Percentiles rank a stretch among this genome's conserved stretches.
Conservation (phyloP, 2,329 filamentous ascomycete genomes). For the Aspergillus tubingensis region DNA sequence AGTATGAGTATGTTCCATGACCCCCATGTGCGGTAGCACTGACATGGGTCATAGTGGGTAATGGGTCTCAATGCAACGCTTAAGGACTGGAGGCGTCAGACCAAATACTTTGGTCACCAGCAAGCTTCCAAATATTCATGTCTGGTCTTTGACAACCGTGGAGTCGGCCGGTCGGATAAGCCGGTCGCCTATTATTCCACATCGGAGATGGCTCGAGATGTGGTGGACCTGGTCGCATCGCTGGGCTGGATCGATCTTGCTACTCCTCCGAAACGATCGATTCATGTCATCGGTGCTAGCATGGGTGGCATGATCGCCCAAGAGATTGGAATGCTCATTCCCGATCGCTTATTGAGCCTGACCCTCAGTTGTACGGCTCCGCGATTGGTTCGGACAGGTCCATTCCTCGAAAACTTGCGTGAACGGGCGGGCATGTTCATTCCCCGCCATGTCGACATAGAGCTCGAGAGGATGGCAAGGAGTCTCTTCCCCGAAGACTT, state of each 20-base stretch:
- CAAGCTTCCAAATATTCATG: constrained; percentile 68
- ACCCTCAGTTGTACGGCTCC: constrained; percentile 65
- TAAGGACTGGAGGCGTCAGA: constrained; percentile 79
- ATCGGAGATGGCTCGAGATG: constrained; percentile 78
- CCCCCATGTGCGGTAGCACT: not conserved
- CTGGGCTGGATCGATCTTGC: constrained; percentile 63
- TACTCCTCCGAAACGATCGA: constrained; percentile 44
- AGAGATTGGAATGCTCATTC: constrained; percentile 59
- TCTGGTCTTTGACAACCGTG: constrained; percentile 80
- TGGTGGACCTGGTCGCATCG: constrained; percentile 68
- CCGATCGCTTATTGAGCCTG: constrained; percentile 56
- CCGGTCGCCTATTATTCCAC: constrained; percentile 78
- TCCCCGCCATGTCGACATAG: constrained; percentile 69
- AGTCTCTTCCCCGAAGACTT: constrained; percentile 68
- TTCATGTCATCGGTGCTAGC: constrained; percentile 75
- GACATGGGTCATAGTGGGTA: constrained; percentile 60
- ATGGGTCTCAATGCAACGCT: constrained; percentile 74
- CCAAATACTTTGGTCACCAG: constrained; percentile 76
- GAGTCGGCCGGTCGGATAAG: constrained; percentile 78
- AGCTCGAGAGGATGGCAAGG: constrained; percentile 64
- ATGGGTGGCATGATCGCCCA: constrained; percentile 94
- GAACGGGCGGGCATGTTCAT: constrained; percentile 60
- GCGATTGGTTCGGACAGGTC: constrained; percentile 58
- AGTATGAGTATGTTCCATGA: constrained; percentile 37
- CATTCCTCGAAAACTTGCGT: constrained; percentile 64